Percentiles rank a stretch among this genome's conserved stretches.
phyloP scores from a whole-genome alignment of 2,329 filamentous ascomycete species.

The Cladosporium sp. region DNA sequence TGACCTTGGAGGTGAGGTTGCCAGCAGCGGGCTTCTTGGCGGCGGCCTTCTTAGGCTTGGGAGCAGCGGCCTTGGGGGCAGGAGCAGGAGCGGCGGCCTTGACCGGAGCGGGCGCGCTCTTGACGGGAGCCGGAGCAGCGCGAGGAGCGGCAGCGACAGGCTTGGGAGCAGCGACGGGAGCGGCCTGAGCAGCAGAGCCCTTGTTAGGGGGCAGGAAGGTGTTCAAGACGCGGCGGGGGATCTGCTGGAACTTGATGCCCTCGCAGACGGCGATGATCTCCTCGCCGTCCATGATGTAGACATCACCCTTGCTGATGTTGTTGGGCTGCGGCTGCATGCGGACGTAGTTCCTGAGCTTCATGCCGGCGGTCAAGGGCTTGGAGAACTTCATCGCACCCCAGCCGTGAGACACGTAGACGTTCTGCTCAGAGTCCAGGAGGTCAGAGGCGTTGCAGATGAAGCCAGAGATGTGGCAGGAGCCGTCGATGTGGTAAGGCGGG shows the following conservation, averaged over 20 bases:
- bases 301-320: slow-evolving; percentile 53
- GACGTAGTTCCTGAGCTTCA: slow-evolving; percentile 54
- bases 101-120: slow-evolving; percentile 28
- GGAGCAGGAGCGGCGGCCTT: slow-evolving; percentile 29
- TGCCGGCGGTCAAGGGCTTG: slow-evolving; percentile 37
- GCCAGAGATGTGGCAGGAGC: slow-evolving; percentile 51
- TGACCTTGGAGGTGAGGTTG: slow-evolving; percentile 48
- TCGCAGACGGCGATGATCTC: slow-evolving; percentile 53
- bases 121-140: slow-evolving; percentile 24
- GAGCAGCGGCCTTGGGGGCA: slow-evolving; percentile 19
- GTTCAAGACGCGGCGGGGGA: slow-evolving; percentile 60
- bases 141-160: slow-evolving; percentile 34
- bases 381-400: slow-evolving; percentile 52
- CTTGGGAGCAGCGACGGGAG: slow-evolving; percentile 32
- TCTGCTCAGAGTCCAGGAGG: slow-evolving; percentile 51
- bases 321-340: slow-evolving; percentile 53
- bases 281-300: slow-evolving; percentile 55
- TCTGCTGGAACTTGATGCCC: slow-evolving; percentile 61
- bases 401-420: slow-evolving; percentile 57
- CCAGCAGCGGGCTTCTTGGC: slow-evolving; percentile 45
- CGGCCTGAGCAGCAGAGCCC: slow-evolving; percentile 25
- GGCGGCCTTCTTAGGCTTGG: slow-evolving; percentile 41
- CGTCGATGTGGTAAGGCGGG: slow-evolving; percentile 56
- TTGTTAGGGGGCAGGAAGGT: slow-evolving; percentile 58
- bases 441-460: slow-evolving; percentile 57